Evolutionary conservation across 768 basidiomycete genomes (phyloP).

Genomic region (Gloeophyllum trabeum): DNA sequence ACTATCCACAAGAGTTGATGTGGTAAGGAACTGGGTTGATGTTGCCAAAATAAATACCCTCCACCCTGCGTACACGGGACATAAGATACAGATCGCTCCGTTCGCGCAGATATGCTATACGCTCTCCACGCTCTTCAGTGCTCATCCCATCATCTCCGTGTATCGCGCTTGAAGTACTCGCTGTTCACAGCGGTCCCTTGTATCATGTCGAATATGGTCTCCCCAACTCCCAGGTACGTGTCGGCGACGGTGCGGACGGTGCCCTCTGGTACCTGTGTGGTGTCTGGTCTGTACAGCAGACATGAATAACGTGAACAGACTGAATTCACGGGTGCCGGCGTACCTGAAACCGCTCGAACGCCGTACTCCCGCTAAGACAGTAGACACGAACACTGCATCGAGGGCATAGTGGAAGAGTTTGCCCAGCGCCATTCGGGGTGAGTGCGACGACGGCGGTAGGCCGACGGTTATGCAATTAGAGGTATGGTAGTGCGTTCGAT

Average conservation of each 20-base stretch:
- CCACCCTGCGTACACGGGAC: no score
- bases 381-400: conserved; percentile 80
- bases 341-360: conserved; percentile 86
- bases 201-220: conserved; percentile 79
- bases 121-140: no score
- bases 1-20: no score
- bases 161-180: conserved; percentile 61
- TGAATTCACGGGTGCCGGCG: conserved; percentile 22
- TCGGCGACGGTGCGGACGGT: conserved; percentile 70
- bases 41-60: no score
- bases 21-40: no score
- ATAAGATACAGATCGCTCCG: no score
- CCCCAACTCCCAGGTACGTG: conserved; percentile 76
- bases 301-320: conserved; percentile 1
- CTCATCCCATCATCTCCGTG: conserved; percentile 21
- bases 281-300: conserved; percentile 40
- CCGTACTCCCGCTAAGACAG: conserved; percentile 83
- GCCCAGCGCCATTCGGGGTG: conserved; percentile 31
- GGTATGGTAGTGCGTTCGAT: no score
- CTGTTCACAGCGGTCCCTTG: conserved; percentile 84
- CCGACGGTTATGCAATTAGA: no score
- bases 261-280: conserved; percentile 61
- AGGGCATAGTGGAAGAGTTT: conserved; percentile 72
- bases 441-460: no score
- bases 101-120: no score